These are phyloP conservation scores for Gonium pectorale DNA, from an alignment of 139 green algal genomes.

Conservation along the genomic window DNA sequence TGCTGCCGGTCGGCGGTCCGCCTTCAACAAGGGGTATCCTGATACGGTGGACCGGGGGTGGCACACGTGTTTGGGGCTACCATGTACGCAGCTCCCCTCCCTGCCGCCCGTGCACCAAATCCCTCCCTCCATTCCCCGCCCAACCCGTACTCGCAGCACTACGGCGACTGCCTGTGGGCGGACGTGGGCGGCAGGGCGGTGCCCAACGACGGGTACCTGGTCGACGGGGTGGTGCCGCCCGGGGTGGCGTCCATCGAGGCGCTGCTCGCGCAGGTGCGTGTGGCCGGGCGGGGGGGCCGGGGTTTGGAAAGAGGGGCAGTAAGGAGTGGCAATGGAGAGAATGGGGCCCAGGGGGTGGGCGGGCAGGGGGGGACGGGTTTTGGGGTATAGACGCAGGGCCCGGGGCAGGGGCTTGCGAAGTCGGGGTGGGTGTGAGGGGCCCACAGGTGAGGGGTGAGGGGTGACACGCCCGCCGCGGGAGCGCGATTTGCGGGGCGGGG, in stretches of 20 bases:
- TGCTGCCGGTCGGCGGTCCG: too few relatives aligned
- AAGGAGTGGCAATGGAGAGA: neutral
- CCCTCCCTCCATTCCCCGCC: neutral
- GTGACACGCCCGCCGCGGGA: too few relatives aligned
- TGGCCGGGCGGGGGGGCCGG: neutral
- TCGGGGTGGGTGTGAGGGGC: too few relatives aligned
- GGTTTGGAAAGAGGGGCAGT: neutral
- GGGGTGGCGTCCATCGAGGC: slow-evolving; percentile 30
- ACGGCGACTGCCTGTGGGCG: slow-evolving; percentile 69
- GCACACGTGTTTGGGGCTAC: too few relatives aligned
- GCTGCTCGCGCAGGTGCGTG: slow-evolving; percentile 16
- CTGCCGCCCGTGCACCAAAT: neutral
- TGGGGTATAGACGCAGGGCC: too few relatives aligned
- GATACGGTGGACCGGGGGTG: too few relatives aligned
- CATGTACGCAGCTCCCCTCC: too few relatives aligned
- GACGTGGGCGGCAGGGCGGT: slow-evolving; percentile 29
- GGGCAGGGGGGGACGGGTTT: neutral
- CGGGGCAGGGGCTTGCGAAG: too few relatives aligned
- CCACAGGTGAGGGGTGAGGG: too few relatives aligned
- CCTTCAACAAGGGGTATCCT: too few relatives aligned
- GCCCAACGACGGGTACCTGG: slow-evolving; percentile 69
- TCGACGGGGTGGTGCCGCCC: slow-evolving; percentile 45
- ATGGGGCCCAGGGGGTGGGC: too few relatives aligned
- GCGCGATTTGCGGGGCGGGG: too few relatives aligned
- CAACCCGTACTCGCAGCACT: slow-evolving; percentile 34